Evolutionary conservation across 2,329 filamentous ascomycete species (phyloP).

Genomic region (Pestalotiopsis sp.): DNA sequence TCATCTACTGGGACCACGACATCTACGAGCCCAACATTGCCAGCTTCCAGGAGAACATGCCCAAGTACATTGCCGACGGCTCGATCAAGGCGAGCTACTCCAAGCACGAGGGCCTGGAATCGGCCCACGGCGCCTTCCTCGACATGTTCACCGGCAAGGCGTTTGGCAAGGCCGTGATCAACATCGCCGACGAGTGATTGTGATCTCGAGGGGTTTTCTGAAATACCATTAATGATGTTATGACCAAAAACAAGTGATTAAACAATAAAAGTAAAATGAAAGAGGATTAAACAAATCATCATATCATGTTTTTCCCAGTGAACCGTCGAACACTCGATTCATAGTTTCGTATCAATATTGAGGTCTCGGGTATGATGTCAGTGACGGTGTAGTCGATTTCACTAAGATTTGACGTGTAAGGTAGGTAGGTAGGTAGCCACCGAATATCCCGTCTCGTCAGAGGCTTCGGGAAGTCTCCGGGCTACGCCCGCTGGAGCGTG

Average conservation of each 20-base stretch:
- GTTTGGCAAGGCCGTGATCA: constrained; percentile 7
- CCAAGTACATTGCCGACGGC: constrained; percentile 7
- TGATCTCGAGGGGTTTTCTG: not conserved
- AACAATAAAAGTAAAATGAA: not conserved
- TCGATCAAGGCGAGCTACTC: constrained; percentile 7
- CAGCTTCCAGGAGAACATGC: constrained; percentile 8
- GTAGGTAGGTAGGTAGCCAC: too few species aligned
- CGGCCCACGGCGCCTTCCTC: not conserved
- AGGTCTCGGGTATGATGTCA: too few species aligned
- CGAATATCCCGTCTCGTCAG: too few species aligned
- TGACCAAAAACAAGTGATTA: not conserved
- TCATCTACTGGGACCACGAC: constrained; percentile 12
- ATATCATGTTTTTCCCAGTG: too few species aligned
- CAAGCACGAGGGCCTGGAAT: not conserved
- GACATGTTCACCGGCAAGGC: constrained; percentile 9
- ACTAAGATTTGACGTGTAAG: too few species aligned
- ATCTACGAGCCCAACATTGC: constrained; percentile 3
- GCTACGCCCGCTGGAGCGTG: too few species aligned
- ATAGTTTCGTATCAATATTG: too few species aligned
- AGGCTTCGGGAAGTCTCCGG: too few species aligned
- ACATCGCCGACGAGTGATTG: not conserved
- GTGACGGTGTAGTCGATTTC: too few species aligned
- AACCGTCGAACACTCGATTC: too few species aligned
- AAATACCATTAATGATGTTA: not conserved
- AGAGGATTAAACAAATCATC: too few species aligned